These are phyloP conservation scores for Monilinia polystroma DNA, from an alignment of 2,329 filamentous ascomycete species.

Conservation along the genomic window DNA sequence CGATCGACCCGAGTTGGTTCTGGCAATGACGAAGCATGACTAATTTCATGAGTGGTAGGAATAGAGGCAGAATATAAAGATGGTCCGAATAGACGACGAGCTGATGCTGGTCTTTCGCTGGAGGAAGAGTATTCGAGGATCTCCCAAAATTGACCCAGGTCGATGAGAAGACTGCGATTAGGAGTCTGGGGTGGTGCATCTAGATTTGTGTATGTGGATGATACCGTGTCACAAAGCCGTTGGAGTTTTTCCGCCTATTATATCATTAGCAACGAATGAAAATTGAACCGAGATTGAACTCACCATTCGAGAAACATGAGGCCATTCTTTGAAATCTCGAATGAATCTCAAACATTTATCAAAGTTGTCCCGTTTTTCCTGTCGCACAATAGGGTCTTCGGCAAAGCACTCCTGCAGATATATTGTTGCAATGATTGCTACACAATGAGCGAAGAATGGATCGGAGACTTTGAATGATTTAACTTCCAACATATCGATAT, in stretches of 20 bases:
- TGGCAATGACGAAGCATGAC: conserved; percentile 46
- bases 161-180: conserved; percentile 44
- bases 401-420: conserved; percentile 55
- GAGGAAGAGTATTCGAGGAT: conserved; percentile 49
- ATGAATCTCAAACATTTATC: conserved; percentile 48
- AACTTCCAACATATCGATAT: conserved; percentile 49
- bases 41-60: conserved; percentile 42
- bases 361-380: conserved; percentile 47
- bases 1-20: conserved; percentile 45
- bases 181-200: conserved; percentile 36
- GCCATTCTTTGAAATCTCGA: conserved; percentile 45
- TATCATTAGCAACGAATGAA: not conserved
- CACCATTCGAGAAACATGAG: conserved; percentile 47
- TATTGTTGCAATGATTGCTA: conserved; percentile 53
- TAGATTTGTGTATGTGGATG: conserved; percentile 44
- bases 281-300: conserved; percentile 12
- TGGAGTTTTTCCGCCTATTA: conserved; percentile 46
- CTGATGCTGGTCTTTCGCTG: conserved; percentile 41
- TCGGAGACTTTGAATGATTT: conserved; percentile 49
- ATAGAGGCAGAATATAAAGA: conserved; percentile 41
- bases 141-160: conserved; percentile 50
- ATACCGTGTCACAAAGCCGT: conserved; percentile 46
- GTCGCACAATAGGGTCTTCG: conserved; percentile 38
- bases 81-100: conserved; percentile 45
- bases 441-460: conserved; percentile 50